These are phyloP conservation scores for Magnaporthiopsis incrustans DNA, from an alignment of 2,329 filamentous ascomycete genomes.

Conservation along the genomic window DNA sequence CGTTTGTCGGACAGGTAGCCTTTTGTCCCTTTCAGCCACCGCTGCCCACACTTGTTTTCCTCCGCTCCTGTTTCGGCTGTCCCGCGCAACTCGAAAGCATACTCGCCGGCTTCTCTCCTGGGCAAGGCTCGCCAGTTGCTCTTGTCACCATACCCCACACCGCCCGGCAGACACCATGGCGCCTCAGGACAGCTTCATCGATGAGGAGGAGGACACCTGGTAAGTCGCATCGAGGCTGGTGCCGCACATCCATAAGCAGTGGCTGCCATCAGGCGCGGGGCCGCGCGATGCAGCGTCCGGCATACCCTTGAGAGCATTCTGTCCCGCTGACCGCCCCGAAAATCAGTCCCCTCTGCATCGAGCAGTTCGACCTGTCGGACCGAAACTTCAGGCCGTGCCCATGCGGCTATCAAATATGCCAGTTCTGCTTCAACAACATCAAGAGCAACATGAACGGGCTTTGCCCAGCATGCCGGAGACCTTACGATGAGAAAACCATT, in stretches of 20 bases:
- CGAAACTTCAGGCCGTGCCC: conserved; percentile 95
- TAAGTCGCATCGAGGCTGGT: conserved; percentile 28
- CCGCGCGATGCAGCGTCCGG: background rate
- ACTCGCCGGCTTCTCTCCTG: background rate
- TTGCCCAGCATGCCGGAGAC: conserved; percentile 91
- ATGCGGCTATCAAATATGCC: conserved; percentile 98
- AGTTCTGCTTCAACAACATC: conserved; percentile 99
- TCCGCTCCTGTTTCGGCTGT: background rate
- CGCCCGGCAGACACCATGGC: conserved; percentile 40
- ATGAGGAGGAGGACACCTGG: conserved; percentile 65
- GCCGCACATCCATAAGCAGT: background rate
- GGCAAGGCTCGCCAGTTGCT: background rate
- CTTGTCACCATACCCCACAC: background rate
- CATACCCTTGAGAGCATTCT: background rate
- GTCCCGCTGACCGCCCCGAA: conserved; percentile 16
- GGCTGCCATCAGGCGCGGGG: background rate
- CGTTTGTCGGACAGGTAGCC: background rate
- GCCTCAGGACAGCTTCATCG: conserved; percentile 62
- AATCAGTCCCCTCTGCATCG: conserved; percentile 85
- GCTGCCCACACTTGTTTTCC: conserved; percentile 4
- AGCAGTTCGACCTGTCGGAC: conserved; percentile 97
- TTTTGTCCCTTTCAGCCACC: conserved; percentile 4
- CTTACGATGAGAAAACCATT: conserved; percentile 95
- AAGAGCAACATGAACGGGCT: conserved; percentile 96
- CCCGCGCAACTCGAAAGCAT: background rate